phyloP scores from a whole-genome alignment of 148 eudicot species.

The Persicaria maculosa region DNA sequence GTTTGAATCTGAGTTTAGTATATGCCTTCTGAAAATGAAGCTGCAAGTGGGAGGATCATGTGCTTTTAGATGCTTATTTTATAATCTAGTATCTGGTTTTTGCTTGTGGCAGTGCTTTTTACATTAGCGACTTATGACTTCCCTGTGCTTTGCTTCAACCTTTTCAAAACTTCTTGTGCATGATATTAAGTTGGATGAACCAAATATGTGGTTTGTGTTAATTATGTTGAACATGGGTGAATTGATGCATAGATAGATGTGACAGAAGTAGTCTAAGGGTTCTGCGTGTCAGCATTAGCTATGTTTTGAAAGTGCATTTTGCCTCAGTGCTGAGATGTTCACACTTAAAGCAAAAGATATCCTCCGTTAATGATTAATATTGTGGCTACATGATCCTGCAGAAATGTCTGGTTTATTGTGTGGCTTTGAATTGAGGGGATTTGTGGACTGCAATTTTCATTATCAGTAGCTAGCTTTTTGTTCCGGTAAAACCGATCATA shows the following conservation, averaged over 20 bases:
- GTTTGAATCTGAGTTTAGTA: background rate
- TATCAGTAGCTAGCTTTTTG: background rate
- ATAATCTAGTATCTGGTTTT: background rate
- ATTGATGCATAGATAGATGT: background rate
- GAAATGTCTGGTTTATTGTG: background rate
- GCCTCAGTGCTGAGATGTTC: background rate
- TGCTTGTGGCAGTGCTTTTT: background rate
- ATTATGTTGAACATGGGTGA: background rate
- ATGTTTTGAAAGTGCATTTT: background rate
- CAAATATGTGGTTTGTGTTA: background rate
- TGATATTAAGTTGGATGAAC: background rate
- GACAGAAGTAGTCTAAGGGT: background rate
- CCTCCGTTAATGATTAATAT: background rate
- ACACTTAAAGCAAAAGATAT: background rate
- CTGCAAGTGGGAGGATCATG: no score
- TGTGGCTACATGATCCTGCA: background rate
- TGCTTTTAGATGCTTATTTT: no score
- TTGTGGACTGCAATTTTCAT: background rate
- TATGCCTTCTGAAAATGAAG: background rate
- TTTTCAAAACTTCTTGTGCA: background rate
- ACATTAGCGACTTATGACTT: background rate
- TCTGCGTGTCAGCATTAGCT: background rate
- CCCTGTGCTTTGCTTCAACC: background rate
- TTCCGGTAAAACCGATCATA: background rate
- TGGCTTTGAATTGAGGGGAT: background rate